Evolutionary conservation across 306 rosid species (phyloP).

Genomic region (Ammopiptanthus mongolicus): DNA sequence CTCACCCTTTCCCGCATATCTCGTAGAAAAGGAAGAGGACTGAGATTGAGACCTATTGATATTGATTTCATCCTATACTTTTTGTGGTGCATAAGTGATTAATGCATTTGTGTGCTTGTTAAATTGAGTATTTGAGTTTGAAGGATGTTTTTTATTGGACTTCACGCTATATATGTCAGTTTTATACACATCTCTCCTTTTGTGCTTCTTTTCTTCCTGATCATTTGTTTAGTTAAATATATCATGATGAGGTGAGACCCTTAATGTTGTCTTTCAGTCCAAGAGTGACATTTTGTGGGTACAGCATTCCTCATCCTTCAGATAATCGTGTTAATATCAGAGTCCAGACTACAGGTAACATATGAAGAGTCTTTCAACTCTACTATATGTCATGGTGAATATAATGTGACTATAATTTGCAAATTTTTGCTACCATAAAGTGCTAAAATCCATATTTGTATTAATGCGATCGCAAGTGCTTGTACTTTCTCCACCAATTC

Average conservation of each 20-base stretch:
- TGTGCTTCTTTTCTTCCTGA: neutral
- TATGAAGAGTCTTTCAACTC: neutral
- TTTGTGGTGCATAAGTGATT: neutral
- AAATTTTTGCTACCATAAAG: neutral
- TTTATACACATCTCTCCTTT: neutral
- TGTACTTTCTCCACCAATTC: neutral
- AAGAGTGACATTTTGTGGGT: constrained; percentile 62
- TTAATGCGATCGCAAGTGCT: neutral
- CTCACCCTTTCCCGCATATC: neutral
- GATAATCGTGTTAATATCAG: constrained; percentile 76
- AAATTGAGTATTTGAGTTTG: neutral
- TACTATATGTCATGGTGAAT: neutral
- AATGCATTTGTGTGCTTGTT: neutral
- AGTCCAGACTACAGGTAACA: constrained; percentile 72
- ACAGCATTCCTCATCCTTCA: constrained; percentile 93
- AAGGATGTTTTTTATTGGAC: neutral
- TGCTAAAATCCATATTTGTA: neutral
- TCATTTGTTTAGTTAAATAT: neutral
- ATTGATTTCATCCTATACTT: neutral
- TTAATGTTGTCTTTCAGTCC: constrained; percentile 52
- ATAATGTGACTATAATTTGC: neutral
- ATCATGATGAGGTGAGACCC: neutral
- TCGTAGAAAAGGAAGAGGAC: neutral
- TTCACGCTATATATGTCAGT: neutral
- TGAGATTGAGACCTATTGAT: neutral